These are phyloP conservation scores for Aegilops speltoides DNA, from an alignment of 176 grass and related monocot genomes.

Conservation along the genomic window DNA sequence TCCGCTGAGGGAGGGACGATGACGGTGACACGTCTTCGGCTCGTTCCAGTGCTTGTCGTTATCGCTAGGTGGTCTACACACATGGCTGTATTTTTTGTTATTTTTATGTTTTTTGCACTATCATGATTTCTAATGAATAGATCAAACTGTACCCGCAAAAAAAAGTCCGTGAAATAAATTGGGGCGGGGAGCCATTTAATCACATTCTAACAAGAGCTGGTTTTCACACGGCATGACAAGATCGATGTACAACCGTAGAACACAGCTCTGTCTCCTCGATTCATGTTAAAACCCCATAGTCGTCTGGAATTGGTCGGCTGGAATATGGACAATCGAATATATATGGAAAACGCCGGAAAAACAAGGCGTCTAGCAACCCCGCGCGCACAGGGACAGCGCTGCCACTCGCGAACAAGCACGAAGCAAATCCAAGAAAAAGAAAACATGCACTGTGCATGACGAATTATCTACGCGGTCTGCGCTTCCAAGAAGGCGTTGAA, in stretches of 20 bases:
- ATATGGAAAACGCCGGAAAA: neutral
- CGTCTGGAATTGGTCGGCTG: neutral
- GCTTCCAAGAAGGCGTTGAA: conserved; percentile 82
- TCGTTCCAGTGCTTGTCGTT: too few relatives aligned
- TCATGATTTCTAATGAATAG: too few relatives aligned
- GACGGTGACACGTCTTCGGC: too few relatives aligned
- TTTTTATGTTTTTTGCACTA: too few relatives aligned
- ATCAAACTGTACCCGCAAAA: too few relatives aligned
- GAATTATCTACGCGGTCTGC: conserved; percentile 37
- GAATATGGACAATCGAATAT: neutral
- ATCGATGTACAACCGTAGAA: neutral
- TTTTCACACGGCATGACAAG: too few relatives aligned
- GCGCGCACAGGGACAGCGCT: neutral
- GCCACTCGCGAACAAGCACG: neutral
- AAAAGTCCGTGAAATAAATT: too few relatives aligned
- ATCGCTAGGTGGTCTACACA: too few relatives aligned
- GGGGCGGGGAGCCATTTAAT: too few relatives aligned
- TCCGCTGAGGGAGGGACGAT: too few relatives aligned
- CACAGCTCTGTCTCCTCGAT: neutral
- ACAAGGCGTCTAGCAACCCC: neutral
- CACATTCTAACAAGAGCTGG: too few relatives aligned
- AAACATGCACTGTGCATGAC: neutral
- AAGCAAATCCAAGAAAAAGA: neutral
- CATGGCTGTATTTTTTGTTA: too few relatives aligned
- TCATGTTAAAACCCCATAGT: neutral